Conservation (phyloP, 192 early-diverging fungal species). For the Coemansia sp. region DNA sequence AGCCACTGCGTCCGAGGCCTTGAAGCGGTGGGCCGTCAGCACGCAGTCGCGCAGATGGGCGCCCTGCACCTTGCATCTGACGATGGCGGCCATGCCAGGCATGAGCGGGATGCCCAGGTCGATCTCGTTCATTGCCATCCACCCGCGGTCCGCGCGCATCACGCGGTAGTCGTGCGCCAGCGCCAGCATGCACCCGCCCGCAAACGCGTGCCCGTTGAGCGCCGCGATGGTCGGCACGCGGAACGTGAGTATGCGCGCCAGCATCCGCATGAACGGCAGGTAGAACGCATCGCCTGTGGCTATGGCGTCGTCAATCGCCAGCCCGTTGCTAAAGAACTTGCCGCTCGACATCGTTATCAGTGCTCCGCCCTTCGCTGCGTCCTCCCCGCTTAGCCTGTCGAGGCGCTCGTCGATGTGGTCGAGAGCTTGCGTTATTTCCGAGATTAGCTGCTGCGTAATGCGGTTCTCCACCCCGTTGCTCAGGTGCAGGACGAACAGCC, state of each 20-base stretch:
- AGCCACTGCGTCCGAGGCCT: conserved; percentile 60
- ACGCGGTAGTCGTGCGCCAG: conserved; percentile 67
- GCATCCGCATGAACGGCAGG: conserved; percentile 55
- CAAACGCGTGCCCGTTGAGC: conserved; percentile 79
- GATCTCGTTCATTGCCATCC: conserved; percentile 77
- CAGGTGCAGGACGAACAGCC: conserved; percentile 64
- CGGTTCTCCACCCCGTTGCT: conserved; percentile 65
- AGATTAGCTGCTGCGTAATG: conserved; percentile 61
- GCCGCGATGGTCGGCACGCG: conserved; percentile 72
- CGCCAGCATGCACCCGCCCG: conserved; percentile 69
- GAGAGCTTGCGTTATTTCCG: conserved; percentile 59
- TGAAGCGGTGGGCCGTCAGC: conserved; percentile 62
- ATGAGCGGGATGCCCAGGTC: conserved; percentile 67
- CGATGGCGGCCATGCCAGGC: conserved; percentile 68
- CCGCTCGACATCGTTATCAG: conserved; percentile 63
- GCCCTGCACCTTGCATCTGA: conserved; percentile 60
- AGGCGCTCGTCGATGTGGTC: conserved; percentile 56
- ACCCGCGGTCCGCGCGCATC: conserved; percentile 74
- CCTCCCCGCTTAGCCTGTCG: conserved; percentile 39
- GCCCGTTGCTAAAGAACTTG: conserved; percentile 75
- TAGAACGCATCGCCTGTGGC: conserved; percentile 53
- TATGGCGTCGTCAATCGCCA: conserved; percentile 58
- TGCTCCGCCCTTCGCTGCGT: conserved; percentile 49
- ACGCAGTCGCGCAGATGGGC: conserved; percentile 63
- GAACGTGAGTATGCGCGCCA: conserved; percentile 64